Conservation (phyloP, 225 moss, liverwort and hornwort genomes). For the Rhytidiadelphus loreus region DNA sequence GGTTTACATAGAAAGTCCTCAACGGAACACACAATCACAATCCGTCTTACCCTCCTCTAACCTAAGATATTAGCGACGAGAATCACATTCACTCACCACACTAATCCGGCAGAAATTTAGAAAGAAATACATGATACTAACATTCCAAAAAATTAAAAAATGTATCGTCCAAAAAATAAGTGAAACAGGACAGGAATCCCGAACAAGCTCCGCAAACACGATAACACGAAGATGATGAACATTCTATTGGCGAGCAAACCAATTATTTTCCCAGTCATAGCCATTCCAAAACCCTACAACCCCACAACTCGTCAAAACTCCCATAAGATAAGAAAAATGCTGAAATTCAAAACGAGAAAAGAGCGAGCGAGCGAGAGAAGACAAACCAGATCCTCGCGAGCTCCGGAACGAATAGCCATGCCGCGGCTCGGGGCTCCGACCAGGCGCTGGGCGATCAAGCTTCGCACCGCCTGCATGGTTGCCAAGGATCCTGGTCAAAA, state of each 20-base stretch:
- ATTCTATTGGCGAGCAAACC: not conserved
- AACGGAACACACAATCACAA: not conserved
- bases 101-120: not conserved
- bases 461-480: slow-evolving; percentile 36
- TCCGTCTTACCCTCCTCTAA: not conserved
- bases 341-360: not conserved
- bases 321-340: not conserved
- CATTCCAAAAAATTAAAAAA: not conserved
- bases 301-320: not conserved
- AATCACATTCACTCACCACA: not conserved
- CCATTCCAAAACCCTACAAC: not conserved
- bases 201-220: not conserved
- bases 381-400: slow-evolving; percentile 39
- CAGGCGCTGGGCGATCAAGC: slow-evolving; percentile 14
- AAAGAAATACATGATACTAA: not conserved
- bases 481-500: not conserved
- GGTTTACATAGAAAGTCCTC: not conserved
- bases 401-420: slow-evolving; percentile 46
- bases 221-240: too few species aligned
- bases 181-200: not conserved
- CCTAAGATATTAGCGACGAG: not conserved
- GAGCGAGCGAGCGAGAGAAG: not conserved
- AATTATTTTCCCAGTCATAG: not conserved
- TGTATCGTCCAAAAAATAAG: not conserved
- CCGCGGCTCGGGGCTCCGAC: slow-evolving; percentile 14